phyloP scores from a whole-genome alignment of 371 early-diverging fungal species.

The Mortierella sp. region DNA sequence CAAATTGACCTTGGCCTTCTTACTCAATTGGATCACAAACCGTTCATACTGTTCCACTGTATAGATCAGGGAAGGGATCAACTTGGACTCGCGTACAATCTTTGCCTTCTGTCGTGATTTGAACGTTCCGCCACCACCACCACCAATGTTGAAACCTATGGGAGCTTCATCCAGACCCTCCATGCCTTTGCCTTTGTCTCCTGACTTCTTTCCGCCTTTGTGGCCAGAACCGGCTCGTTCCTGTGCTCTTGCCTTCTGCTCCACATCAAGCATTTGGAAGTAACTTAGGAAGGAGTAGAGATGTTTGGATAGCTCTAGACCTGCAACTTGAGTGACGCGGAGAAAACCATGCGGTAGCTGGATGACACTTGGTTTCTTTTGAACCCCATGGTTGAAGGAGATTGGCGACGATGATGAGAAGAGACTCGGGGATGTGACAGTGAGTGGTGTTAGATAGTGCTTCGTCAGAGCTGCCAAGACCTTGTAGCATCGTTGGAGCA shows the following conservation, averaged over 20 bases:
- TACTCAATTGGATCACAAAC: slow-evolving; percentile 69
- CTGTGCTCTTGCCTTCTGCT: slow-evolving; percentile 19
- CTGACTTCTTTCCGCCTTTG: slow-evolving; percentile 15
- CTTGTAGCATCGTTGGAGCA: slow-evolving; percentile 41
- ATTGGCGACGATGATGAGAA: slow-evolving; percentile 13
- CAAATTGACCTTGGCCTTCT: slow-evolving; percentile 72
- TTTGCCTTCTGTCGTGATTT: slow-evolving; percentile 58
- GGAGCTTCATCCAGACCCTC: neutral
- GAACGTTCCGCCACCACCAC: slow-evolving; percentile 5
- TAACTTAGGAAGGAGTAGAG: slow-evolving; percentile 47
- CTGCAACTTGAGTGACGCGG: slow-evolving; percentile 52
- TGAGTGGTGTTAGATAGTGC: slow-evolving; percentile 30
- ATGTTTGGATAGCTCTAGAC: slow-evolving; percentile 40
- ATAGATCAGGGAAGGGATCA: slow-evolving; percentile 74
- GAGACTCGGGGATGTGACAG: slow-evolving; percentile 11
- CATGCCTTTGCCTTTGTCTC: slow-evolving; percentile 4
- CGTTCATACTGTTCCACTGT: slow-evolving; percentile 77
- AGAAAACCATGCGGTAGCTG: slow-evolving; percentile 48
- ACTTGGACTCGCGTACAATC: slow-evolving; percentile 68
- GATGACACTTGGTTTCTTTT: slow-evolving; percentile 12
- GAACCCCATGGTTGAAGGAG: neutral
- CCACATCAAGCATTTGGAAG: slow-evolving; percentile 44
- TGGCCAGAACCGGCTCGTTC: slow-evolving; percentile 19
- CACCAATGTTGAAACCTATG: neutral
- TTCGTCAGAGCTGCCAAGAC: slow-evolving; percentile 43